Conservation (phyloP, 139 green algal species). For the Chlorella sp. region DNA sequence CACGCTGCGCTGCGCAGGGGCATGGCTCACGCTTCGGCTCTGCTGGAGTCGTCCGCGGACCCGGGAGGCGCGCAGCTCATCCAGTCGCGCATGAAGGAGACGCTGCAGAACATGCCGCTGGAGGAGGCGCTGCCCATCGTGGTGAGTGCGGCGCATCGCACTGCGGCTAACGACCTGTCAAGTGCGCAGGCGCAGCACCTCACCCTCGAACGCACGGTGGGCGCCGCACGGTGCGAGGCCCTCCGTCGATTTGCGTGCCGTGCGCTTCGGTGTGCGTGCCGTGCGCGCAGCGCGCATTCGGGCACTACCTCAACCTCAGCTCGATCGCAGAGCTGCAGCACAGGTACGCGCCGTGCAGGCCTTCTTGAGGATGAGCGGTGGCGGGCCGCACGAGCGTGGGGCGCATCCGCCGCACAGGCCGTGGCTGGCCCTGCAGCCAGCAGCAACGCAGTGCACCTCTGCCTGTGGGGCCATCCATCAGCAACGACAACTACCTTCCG, state of each 20-base stretch:
- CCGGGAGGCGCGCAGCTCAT: conserved; percentile 20
- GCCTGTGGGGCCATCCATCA: too few species aligned
- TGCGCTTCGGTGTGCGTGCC: too few species aligned
- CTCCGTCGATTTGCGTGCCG: too few species aligned
- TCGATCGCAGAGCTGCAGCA: conserved; percentile 80
- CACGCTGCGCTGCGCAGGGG: neutral
- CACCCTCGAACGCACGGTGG: neutral
- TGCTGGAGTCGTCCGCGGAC: conserved; percentile 30
- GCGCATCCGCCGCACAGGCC: too few species aligned
- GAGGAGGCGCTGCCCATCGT: conserved; percentile 75
- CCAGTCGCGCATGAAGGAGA: conserved; percentile 57
- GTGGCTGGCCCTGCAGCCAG: too few species aligned
- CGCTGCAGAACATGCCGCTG: conserved; percentile 74
- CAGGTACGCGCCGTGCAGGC: too few species aligned
- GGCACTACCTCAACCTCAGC: conserved; percentile 81
- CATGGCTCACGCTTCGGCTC: neutral
- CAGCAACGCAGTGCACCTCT: too few species aligned
- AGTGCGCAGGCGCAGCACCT: too few species aligned
- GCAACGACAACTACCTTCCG: too few species aligned
- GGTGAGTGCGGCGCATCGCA: neutral
- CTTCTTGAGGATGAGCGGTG: too few species aligned
- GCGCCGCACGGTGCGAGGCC: neutral
- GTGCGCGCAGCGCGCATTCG: conserved; percentile 59
- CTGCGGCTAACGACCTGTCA: too few species aligned
- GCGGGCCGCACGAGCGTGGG: too few species aligned